Base-by-base conservation (phyloP, 163 green algal genomes). In the Scenedesmus sp. region DNA sequence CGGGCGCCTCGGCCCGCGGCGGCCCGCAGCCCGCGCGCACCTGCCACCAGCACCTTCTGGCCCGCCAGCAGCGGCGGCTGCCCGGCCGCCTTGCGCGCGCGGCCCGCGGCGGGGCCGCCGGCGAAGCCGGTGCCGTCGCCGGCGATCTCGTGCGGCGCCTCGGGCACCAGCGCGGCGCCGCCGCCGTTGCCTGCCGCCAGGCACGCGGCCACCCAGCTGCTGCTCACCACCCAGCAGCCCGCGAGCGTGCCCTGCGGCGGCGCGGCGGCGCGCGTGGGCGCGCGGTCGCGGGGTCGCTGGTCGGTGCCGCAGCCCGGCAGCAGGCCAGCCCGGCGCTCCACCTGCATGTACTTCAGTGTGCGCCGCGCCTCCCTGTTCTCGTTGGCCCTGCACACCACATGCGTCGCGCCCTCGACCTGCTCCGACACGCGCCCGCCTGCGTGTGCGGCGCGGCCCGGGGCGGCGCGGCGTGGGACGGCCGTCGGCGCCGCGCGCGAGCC, bases 271-370 rank as follows among this genome's bases (percentile, higher is more conserved):
- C n/a, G 6, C 13, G 3, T 60, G 4, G 4, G 4, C 39, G 10
- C 42, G 29, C 29, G 5, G 33, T 53, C 2, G 39, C 5, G 4
- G n/a, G n/a, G n/a, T n/a, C n/a, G n/a, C n/a, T n/a, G n/a, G n/a
- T n/a, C n/a, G n/a, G n/a, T 70, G 62, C 13, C 44, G 7, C 20
- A 28, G 17, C 15, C 28, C 5, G 6, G 57, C 7, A 28, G 39
- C 39, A 71, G 54, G n/a, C n/a, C 10, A 36, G 53, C 53, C 31
- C 29, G 0, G 17, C 20, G 13, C 42, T 48, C 2, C 33, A n/a
- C 82, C 83, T 84, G 78, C 26, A 88, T 75, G 84, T 87, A 89
- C 66, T 89, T 89, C 33, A 86, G 73, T 0, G 81, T 89, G 28
- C 84, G 70, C 6, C 77, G 66, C 1, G 84, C 84, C 10, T 74